Base-by-base conservation (phyloP, 495 filamentous ascomycete genomes). In the Neurospora sp. region DNA sequence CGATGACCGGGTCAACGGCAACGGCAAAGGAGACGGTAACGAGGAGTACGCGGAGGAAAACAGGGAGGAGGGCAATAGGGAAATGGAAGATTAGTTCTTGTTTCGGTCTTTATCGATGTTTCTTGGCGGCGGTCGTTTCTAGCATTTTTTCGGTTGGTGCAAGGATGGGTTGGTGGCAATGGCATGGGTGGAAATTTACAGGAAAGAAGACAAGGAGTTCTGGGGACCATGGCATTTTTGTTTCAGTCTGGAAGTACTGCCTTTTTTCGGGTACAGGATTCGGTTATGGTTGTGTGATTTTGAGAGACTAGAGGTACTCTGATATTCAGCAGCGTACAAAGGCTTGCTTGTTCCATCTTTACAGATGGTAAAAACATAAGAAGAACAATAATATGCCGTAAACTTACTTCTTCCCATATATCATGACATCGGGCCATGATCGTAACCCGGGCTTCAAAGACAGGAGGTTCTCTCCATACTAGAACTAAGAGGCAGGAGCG, bases 41-140 rank as follows among this genome's bases (percentile, higher is more conserved):
- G 54, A 62, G 54, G 54, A 62, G 28, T 15, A 31, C n/a, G 24
- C 13, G 2, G 11, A 9, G 13, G 2, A 9, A 34, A 34, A 31
- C 24, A 34, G 3, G 28, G 54, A 34, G 13, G 5, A 19, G 28
- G 21, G 19, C 54, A 62, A 19, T 10, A 62, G 28, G 54, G 15
- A 34, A 34, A 34, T 17, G 2, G 13, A 31, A 15, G 5, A 31
- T 62, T 62, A 31, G 13, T 17, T 34, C 24, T 34, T 28, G 54
- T 34, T 62, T 34, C 62, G 42, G 8, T 37, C 40, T 66, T 15
- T 77, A 5, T 74, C 76, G 15, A 71, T 72, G 48, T 77, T 77
- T 31, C n/a, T 77, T 3, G 72, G 76, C 13, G 76, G 76, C 4
- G 74, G 76, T 3, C 69, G 71, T 3, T 76, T 71, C 3, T 74